Evolutionary conservation across 768 basidiomycete genomes (phyloP).

Genomic region (Clitopilus hobsonii): DNA sequence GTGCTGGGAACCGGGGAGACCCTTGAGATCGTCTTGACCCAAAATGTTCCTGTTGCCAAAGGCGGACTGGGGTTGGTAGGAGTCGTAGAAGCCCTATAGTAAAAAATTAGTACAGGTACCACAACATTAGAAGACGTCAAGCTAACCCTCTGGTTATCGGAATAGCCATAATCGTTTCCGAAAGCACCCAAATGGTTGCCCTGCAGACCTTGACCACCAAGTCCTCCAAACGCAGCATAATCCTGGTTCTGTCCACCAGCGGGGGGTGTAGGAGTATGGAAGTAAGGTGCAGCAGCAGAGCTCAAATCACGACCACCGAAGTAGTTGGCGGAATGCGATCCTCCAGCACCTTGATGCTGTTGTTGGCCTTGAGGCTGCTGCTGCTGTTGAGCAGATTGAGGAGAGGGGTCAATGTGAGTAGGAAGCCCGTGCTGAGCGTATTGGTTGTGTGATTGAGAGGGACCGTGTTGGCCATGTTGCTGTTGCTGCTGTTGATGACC

Average conservation of each 20-base stretch:
- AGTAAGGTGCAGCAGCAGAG: conserved; percentile 52
- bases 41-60: conserved; percentile 65
- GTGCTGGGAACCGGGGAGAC: conserved; percentile 55
- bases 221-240: conserved; percentile 67
- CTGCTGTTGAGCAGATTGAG: conserved; percentile 36
- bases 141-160: conserved; percentile 62
- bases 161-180: conserved; percentile 64
- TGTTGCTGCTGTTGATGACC: conserved; percentile 38
- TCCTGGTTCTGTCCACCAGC: conserved; percentile 54
- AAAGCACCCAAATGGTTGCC: conserved; percentile 54
- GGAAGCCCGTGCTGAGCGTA: conserved; percentile 65
- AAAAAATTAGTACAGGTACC: conserved; percentile 13
- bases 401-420: conserved; percentile 60
- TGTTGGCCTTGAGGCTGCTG: conserved; percentile 17
- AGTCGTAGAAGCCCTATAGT: conserved; percentile 70
- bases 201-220: conserved; percentile 53
- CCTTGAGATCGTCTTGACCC: conserved; percentile 75
- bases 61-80: conserved; percentile 57
- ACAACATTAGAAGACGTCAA: background rate
- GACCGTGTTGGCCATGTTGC: background rate
- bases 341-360: conserved; percentile 24
- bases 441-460: conserved; percentile 37
- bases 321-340: conserved; percentile 37
- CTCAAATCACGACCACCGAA: conserved; percentile 61
- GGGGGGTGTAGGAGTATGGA: conserved; percentile 77